These are phyloP conservation scores for Wallacemonas sp. DNA, from an alignment of 208 protist genomes.

Conservation along the genomic window DNA sequence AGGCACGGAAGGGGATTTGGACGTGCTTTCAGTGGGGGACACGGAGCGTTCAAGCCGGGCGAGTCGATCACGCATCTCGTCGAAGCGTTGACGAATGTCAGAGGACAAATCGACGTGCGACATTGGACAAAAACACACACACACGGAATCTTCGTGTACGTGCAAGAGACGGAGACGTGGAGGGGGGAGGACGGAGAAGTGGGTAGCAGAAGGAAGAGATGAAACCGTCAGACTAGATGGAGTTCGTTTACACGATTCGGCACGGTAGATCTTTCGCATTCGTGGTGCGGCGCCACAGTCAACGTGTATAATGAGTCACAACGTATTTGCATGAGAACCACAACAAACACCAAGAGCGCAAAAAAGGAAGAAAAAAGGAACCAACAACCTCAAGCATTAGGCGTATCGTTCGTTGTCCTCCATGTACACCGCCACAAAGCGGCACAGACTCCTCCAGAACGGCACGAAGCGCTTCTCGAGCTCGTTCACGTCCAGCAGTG, in stretches of 20 bases:
- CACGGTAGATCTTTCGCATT: too few species aligned
- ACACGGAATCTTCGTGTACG: too few species aligned
- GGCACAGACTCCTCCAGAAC: slow-evolving; percentile 58
- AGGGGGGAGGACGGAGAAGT: too few species aligned
- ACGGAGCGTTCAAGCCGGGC: slow-evolving; percentile 8
- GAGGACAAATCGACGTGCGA: background rate
- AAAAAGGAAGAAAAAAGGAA: slow-evolving; percentile 21
- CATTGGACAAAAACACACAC: background rate
- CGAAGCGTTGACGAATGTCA: slow-evolving; percentile 11
- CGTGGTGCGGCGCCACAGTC: too few species aligned
- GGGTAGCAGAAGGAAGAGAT: too few species aligned
- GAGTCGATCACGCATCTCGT: slow-evolving; percentile 12
- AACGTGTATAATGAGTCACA: too few species aligned
- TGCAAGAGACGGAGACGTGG: too few species aligned
- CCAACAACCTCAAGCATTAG: too few species aligned
- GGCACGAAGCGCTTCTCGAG: slow-evolving; percentile 74
- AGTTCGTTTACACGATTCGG: too few species aligned
- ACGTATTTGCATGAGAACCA: slow-evolving; percentile 17
- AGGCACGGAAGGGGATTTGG: background rate
- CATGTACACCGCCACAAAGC: background rate
- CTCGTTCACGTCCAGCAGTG: slow-evolving; percentile 57
- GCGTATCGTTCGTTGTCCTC: too few species aligned
- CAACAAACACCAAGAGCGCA: slow-evolving; percentile 14
- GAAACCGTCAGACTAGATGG: too few species aligned
- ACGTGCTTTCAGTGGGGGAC: background rate